A percentile compares a stretch with the other conserved stretches of the same genome.
Conservation (phyloP, 169 alveolate species). For the Plasmodium knowlesi region DNA sequence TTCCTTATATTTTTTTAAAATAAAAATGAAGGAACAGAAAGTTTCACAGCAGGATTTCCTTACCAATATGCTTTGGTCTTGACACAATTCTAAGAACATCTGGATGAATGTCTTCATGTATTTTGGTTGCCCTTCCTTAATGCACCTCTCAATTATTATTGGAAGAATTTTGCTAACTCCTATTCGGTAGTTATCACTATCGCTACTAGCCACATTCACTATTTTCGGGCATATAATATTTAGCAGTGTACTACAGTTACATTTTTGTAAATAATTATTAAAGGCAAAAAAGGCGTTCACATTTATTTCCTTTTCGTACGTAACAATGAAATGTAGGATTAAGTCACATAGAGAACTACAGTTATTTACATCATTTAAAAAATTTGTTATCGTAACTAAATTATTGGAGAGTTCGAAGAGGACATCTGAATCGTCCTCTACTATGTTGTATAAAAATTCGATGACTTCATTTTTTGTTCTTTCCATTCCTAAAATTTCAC, state of each 20-base stretch:
- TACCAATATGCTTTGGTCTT: slow-evolving; percentile 67
- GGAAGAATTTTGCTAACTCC: slow-evolving; percentile 70
- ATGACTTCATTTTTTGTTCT: slow-evolving; percentile 50
- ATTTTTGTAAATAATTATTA: slow-evolving; percentile 43
- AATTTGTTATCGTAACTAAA: slow-evolving; percentile 32
- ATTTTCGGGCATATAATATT: slow-evolving; percentile 46
- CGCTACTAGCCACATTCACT: slow-evolving; percentile 27
- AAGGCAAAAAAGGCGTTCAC: slow-evolving; percentile 64
- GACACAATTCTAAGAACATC: slow-evolving; percentile 64
- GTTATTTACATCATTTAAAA: slow-evolving; percentile 29
- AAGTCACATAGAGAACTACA: slow-evolving; percentile 53
- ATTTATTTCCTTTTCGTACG: slow-evolving; percentile 61
- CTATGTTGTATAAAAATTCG: slow-evolving; percentile 64
- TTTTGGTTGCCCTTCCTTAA: slow-evolving; percentile 30
- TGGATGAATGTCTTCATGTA: slow-evolving; percentile 11
- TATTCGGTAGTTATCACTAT: slow-evolving; percentile 75
- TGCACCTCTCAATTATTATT: slow-evolving; percentile 49
- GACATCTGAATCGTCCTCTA: slow-evolving; percentile 73
- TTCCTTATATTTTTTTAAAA: slow-evolving; percentile 31
- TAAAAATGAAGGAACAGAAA: slow-evolving; percentile 29
- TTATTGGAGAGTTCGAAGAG: slow-evolving; percentile 55
- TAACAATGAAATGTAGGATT: slow-evolving; percentile 42
- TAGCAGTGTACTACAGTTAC: slow-evolving; percentile 28
- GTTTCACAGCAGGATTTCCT: slow-evolving; percentile 74
- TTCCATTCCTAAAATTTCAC: slow-evolving; percentile 59